A percentile compares a stretch with the other conserved stretches of the same genome.
These are phyloP conservation scores for Fusarium denticulatum DNA, from an alignment of 2,329 filamentous ascomycete species.

Conservation along the genomic window DNA sequence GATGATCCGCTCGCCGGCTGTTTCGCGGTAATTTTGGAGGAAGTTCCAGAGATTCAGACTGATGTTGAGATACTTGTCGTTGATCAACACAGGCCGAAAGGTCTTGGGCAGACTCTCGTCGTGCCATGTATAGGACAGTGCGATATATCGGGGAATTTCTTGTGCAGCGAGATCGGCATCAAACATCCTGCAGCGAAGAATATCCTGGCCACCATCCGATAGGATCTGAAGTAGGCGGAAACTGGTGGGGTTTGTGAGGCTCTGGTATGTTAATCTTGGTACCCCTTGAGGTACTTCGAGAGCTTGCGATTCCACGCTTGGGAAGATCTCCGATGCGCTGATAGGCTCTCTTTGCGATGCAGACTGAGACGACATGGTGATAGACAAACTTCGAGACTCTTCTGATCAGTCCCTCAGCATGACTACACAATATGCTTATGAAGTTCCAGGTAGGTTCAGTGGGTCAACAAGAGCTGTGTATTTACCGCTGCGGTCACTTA, in stretches of 20 bases:
- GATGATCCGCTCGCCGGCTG: fast-evolving
- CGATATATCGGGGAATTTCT: not conserved
- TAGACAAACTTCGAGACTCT: fast-evolving
- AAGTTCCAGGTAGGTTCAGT: not conserved
- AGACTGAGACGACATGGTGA: not conserved
- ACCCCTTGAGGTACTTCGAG: not conserved
- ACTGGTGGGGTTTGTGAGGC: not conserved
- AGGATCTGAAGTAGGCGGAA: not conserved
- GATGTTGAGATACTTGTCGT: not conserved
- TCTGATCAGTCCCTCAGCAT: not conserved
- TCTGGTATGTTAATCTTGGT: not conserved
- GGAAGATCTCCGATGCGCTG: not conserved
- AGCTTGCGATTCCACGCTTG: not conserved
- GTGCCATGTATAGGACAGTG: not conserved
- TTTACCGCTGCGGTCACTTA: not conserved
- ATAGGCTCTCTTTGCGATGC: not conserved
- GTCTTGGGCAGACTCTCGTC: not conserved
- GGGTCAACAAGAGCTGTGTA: fast-evolving
- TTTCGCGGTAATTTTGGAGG: not conserved
- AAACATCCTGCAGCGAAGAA: not conserved
- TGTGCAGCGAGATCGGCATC: not conserved
- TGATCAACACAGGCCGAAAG: not conserved
- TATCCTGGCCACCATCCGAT: not conserved
- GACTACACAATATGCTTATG: fast-evolving
- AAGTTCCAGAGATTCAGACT: not conserved